Conservation (phyloP, 2,329 filamentous ascomycete genomes). For the Verticillium longisporum region DNA sequence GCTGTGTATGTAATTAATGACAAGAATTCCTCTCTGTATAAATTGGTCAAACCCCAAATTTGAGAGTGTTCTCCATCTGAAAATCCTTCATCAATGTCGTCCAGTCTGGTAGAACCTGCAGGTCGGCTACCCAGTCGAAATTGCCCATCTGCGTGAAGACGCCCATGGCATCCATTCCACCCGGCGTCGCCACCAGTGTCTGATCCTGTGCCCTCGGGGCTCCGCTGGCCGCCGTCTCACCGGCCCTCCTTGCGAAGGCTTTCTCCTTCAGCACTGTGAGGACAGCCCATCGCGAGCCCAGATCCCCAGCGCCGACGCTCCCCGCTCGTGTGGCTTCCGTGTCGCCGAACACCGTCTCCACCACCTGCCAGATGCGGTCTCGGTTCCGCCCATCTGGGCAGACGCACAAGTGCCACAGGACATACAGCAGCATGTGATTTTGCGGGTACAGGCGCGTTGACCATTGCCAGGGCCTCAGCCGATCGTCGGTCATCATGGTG, state of each 20-base stretch:
- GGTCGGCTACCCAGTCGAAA: slow-evolving; percentile 2
- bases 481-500: slow-evolving; percentile 24
- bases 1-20: not conserved
- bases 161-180: not conserved
- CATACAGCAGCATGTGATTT: slow-evolving; percentile 34
- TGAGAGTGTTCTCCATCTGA: slow-evolving; percentile 13
- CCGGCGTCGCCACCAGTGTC: not conserved
- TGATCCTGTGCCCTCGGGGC: not conserved
- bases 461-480: slow-evolving; percentile 30
- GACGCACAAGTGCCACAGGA: slow-evolving; percentile 35
- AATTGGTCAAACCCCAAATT: not conserved
- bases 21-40: not conserved
- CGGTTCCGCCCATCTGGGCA: slow-evolving; percentile 21
- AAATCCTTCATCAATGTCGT: slow-evolving; percentile 21
- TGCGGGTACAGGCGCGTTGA: slow-evolving; percentile 30
- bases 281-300: slow-evolving; percentile 7
- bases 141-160: not conserved
- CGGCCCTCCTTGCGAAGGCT: slow-evolving; percentile 14
- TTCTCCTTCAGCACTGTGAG: slow-evolving; percentile 21
- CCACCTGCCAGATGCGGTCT: slow-evolving; percentile 24
- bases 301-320: not conserved
- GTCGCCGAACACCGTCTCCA: slow-evolving; percentile 12
- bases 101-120: slow-evolving; percentile 18
- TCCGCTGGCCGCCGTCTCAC: not conserved
- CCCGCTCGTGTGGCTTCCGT: not conserved